Conservation (phyloP, 306 rosid genomes). For the Prunus mume region DNA sequence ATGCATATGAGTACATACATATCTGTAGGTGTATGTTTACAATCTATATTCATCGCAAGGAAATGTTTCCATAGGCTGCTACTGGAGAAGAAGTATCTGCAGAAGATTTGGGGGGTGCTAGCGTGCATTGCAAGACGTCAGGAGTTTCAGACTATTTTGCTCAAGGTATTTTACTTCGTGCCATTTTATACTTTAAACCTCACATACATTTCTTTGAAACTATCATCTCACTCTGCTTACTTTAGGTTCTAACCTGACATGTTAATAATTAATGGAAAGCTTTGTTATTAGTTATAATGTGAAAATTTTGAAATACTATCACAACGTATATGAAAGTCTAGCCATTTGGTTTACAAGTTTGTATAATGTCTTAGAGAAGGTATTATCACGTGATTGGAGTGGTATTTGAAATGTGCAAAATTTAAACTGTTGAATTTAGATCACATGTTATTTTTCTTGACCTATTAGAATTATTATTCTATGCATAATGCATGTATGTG, state of each 20-base stretch:
- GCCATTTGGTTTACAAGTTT: neutral
- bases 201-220: neutral
- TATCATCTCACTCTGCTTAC: neutral
- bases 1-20: neutral
- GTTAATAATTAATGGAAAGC: neutral
- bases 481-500: neutral
- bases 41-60: conserved; percentile 22
- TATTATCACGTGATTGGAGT: neutral
- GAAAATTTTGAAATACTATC: neutral
- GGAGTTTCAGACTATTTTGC: conserved; percentile 98
- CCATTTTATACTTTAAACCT: conserved; percentile 2
- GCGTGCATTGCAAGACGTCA: conserved; percentile 89
- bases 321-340: neutral
- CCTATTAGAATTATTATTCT: neutral
- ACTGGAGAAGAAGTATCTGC: conserved; percentile 97
- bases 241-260: neutral
- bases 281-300: neutral
- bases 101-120: conserved; percentile 88
- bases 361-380: neutral
- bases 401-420: neutral
- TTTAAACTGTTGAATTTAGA: neutral
- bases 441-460: neutral
- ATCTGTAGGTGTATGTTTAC: neutral
- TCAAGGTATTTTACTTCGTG: conserved; percentile 53
- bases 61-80: conserved; percentile 69